A percentile compares a stretch with the other conserved stretches of the same genome.
These are phyloP conservation scores for Avena eriantha DNA, from an alignment of 176 grass and related monocot genomes.

Conservation along the genomic window DNA sequence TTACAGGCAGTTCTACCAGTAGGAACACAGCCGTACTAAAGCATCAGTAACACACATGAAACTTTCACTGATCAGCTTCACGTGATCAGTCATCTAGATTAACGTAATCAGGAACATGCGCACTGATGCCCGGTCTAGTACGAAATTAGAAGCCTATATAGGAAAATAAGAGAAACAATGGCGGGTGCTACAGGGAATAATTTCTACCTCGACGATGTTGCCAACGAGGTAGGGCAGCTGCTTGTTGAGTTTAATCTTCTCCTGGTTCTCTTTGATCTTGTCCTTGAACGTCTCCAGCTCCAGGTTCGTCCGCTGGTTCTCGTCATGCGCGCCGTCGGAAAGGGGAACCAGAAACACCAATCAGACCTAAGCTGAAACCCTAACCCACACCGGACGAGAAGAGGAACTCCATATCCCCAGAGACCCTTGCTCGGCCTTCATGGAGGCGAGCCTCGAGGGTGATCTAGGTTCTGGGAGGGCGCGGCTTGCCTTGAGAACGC, in stretches of 20 bases:
- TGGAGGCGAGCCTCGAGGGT: too few relatives aligned
- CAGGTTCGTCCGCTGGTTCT: conserved; percentile 69
- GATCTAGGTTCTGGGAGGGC: conserved; percentile 28
- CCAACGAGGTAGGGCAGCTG: conserved; percentile 78
- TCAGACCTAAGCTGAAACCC: not conserved
- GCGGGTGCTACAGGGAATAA: too few relatives aligned
- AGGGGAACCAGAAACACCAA: not conserved
- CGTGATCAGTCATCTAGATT: too few relatives aligned
- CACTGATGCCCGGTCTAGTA: too few relatives aligned
- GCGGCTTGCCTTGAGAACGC: conserved; percentile 69
- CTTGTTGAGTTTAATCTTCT: conserved; percentile 90
- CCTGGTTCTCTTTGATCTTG: conserved; percentile 82
- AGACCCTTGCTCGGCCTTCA: too few relatives aligned
- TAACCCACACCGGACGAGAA: not conserved
- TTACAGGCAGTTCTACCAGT: too few relatives aligned
- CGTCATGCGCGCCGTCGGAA: conserved; percentile 46
- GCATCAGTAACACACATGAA: too few relatives aligned
- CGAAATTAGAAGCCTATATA: too few relatives aligned
- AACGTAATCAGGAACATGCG: too few relatives aligned
- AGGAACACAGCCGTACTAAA: too few relatives aligned
- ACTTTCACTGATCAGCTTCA: too few relatives aligned
- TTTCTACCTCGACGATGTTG: conserved; percentile 75
- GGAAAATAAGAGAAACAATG: too few relatives aligned
- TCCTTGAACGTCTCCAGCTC: conserved; percentile 74
- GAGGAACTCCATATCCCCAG: not conserved